Conservation (phyloP, 1,284 basidiomycete genomes). For the Papiliotrema fonsecae region DNA sequence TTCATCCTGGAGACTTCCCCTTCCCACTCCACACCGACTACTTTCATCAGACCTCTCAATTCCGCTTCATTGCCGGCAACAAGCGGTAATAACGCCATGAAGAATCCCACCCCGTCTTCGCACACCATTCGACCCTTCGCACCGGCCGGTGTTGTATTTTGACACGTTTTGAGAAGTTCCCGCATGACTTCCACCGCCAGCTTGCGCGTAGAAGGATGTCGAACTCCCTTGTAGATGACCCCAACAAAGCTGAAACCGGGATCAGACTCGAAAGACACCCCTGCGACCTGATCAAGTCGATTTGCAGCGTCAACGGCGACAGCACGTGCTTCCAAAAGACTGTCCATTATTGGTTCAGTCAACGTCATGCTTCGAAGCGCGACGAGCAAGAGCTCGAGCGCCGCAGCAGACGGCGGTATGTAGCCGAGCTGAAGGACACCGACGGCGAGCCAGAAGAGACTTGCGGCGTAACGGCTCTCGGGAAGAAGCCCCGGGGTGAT, state of each 20-base stretch:
- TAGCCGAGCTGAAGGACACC: conserved; percentile 72
- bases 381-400: conserved; percentile 60
- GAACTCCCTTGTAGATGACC: conserved; percentile 78
- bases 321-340: conserved; percentile 62
- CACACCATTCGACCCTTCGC: conserved; percentile 34
- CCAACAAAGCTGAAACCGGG: conserved; percentile 77
- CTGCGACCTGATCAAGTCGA: conserved; percentile 68
- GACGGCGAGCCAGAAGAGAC: conserved; percentile 80
- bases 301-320: conserved; percentile 63
- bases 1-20: conserved; percentile 50
- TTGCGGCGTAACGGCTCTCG: conserved; percentile 66
- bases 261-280: conserved; percentile 70
- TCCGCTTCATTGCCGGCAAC: conserved; percentile 59
- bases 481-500: conserved; percentile 65
- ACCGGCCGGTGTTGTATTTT: conserved; percentile 55
- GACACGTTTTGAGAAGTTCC: conserved; percentile 50
- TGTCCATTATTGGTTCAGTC: conserved; percentile 55
- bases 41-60: conserved; percentile 56
- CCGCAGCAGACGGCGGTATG: conserved; percentile 63
- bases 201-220: conserved; percentile 60
- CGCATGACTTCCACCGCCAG: conserved; percentile 28
- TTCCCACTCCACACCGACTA: conserved; percentile 56
- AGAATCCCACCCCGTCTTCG: conserved; percentile 67
- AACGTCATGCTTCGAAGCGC: conserved; percentile 53
- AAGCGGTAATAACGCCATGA: conserved; percentile 70